Conservation (phyloP, 306 rosid genomes). For the Lotus japonicus region DNA sequence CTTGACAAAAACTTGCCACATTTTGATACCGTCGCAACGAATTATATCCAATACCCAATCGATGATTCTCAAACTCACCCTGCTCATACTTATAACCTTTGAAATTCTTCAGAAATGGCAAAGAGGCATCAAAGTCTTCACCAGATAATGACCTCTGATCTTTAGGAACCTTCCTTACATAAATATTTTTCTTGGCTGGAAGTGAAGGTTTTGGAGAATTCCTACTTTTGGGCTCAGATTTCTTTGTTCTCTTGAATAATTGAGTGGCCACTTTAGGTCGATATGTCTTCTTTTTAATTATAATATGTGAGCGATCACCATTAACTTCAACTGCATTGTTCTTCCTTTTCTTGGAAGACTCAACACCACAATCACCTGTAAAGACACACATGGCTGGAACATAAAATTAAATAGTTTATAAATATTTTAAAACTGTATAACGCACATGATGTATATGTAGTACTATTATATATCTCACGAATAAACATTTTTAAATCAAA, state of each 20-base stretch:
- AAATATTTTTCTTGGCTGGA: neutral
- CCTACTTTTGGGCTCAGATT: neutral
- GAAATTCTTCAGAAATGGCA: neutral
- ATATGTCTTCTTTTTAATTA: conserved; percentile 22
- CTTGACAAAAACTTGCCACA: neutral
- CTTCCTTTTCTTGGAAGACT: conserved; percentile 13
- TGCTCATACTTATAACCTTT: neutral
- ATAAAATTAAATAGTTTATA: neutral
- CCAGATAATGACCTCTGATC: neutral
- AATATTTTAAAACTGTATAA: too few relatives aligned
- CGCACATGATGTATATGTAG: too few relatives aligned
- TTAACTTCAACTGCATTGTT: neutral
- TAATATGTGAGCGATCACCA: neutral
- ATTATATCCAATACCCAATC: neutral
- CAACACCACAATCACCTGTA: neutral
- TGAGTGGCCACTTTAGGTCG: conserved; percentile 26
- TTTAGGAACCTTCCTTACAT: neutral
- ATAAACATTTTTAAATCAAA: too few relatives aligned
- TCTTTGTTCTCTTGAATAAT: neutral
- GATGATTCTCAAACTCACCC: neutral
- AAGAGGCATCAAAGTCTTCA: neutral
- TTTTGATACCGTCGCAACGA: neutral
- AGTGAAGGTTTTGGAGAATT: conserved; percentile 19
- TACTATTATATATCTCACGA: too few relatives aligned
- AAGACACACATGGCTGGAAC: neutral